Evolutionary conservation across 1,284 basidiomycete species (phyloP), one percentile per base, ranked within the genome.

Genomic region (Irpex sp.): DNA sequence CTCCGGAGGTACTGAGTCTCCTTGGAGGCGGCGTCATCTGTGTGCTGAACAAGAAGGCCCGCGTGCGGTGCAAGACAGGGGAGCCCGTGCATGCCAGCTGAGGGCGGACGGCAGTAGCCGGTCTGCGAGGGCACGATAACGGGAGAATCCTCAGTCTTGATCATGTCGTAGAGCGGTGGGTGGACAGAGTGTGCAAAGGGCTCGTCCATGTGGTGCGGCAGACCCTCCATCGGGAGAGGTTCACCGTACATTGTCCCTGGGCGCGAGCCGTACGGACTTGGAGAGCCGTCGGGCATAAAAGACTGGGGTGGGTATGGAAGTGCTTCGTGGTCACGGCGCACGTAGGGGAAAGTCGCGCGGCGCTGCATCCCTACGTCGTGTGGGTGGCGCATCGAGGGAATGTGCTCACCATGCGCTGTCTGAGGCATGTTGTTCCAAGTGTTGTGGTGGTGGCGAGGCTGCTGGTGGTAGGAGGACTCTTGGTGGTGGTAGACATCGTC

Each of bases 1-100:
- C 92, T 81, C 21, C 91, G 89, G 61, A 93, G 86, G 71, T 92
- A 92, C 75, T 93, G 92, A 0, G 92, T 93, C 74, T 93, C 92
- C 76, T 93, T 93, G 55, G 86, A 88, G 1, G 91, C 89, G 11
- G 92, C 92, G 72, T 93, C 92, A 77, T 93, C 91, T 0, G 92
- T 93, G 77, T 93, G 90, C 74, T 92, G 91, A 4, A 93, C 87
- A 60, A 86, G 84, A 47, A 92, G 80, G 39, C 83, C 79, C 9
- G 83, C 76, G 69, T 84, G 84, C 4, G 81, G 80, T 11, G 79
- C 76, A 64, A 85, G 75, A 71, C 83, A 84, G 60, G 82, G 75
- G 65, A 83, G 69, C 21, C 67, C 74, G 64, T 73, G 75, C 70
- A 74, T 77, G 59, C 70, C 73, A 58, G 68, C 70, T 4, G 74